Conservation (phyloP, 2,329 filamentous ascomycete species). For the Emergomyces orientalis region DNA sequence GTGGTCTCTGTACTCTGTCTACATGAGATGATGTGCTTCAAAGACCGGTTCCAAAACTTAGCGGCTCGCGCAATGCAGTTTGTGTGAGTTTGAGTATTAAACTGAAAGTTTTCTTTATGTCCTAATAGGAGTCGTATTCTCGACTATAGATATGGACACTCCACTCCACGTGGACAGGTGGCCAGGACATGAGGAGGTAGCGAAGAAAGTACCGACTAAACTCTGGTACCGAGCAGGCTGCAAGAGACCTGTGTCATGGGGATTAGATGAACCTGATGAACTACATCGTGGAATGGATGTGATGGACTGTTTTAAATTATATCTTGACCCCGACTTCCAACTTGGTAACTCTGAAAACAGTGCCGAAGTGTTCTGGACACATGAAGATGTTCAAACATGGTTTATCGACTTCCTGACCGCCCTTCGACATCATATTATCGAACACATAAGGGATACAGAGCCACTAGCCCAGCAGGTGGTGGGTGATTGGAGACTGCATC, state of each 20-base stretch:
- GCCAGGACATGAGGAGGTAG: not conserved
- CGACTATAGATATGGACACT: not conserved
- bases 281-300: slow-evolving; percentile 4
- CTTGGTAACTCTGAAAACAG: not conserved
- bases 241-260: slow-evolving; percentile 3
- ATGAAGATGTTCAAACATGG: slow-evolving; percentile 8
- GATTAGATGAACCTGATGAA: not conserved
- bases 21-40: not conserved
- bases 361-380: not conserved
- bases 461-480: not conserved
- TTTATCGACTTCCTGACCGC: slow-evolving; percentile 8
- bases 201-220: slow-evolving; percentile 5
- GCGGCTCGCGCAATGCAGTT: not conserved
- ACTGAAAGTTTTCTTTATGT: not conserved
- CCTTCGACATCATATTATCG: slow-evolving; percentile 2
- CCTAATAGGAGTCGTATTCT: slow-evolving; percentile 6
- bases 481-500: slow-evolving; percentile 1
- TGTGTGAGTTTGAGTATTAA: not conserved
- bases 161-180: not conserved
- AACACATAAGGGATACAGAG: not conserved
- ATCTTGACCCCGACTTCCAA: slow-evolving; percentile 5
- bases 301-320: slow-evolving; percentile 9
- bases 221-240: slow-evolving; percentile 7
- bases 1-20: not conserved
- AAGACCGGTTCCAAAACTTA: not conserved